phyloP scores from a whole-genome alignment of 371 early-diverging fungal genomes.

The Rhizopus sp. region DNA sequence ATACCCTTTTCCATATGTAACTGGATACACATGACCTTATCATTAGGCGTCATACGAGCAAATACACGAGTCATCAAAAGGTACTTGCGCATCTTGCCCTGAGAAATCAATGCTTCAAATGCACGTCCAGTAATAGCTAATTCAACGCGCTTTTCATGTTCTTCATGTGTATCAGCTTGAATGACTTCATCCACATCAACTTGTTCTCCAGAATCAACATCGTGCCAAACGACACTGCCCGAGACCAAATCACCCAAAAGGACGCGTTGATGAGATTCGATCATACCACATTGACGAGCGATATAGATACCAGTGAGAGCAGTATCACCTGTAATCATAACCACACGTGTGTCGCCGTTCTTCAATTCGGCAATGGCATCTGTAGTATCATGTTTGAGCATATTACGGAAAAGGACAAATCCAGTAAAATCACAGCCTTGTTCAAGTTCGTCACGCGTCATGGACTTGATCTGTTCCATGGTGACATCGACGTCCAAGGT shows the following conservation, averaged over 20 bases:
- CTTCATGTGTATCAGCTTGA: slow-evolving; percentile 29
- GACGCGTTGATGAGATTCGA: slow-evolving; percentile 49
- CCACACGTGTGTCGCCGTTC: slow-evolving; percentile 71
- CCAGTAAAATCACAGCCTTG: slow-evolving; percentile 64
- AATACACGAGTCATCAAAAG: slow-evolving; percentile 65
- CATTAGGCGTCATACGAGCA: slow-evolving; percentile 79
- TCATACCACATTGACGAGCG: slow-evolving; percentile 79
- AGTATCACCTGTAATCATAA: slow-evolving; percentile 95
- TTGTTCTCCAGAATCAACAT: slow-evolving; percentile 48
- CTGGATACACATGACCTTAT: slow-evolving; percentile 73
- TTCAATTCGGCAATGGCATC: slow-evolving; percentile 77
- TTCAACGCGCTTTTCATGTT: slow-evolving; percentile 48
- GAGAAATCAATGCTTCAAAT: slow-evolving; percentile 49
- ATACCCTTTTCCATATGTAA: slow-evolving; percentile 75
- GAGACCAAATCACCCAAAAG: slow-evolving; percentile 50
- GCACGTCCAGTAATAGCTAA: slow-evolving; percentile 76
- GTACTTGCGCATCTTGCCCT: slow-evolving; percentile 45
- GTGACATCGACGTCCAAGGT: slow-evolving; percentile 38
- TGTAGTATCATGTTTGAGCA: slow-evolving; percentile 81
- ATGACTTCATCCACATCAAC: slow-evolving; percentile 40
- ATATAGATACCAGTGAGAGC: slow-evolving; percentile 87
- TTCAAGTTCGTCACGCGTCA: slow-evolving; percentile 72
- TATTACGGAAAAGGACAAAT: slow-evolving; percentile 88
- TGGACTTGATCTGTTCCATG: slow-evolving; percentile 41
- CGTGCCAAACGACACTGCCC: slow-evolving; percentile 51